A percentile compares a stretch with the other conserved stretches of the same genome.
Evolutionary conservation across 345 rosid genomes (phyloP).

Genomic region (Alliaria petiolata): DNA sequence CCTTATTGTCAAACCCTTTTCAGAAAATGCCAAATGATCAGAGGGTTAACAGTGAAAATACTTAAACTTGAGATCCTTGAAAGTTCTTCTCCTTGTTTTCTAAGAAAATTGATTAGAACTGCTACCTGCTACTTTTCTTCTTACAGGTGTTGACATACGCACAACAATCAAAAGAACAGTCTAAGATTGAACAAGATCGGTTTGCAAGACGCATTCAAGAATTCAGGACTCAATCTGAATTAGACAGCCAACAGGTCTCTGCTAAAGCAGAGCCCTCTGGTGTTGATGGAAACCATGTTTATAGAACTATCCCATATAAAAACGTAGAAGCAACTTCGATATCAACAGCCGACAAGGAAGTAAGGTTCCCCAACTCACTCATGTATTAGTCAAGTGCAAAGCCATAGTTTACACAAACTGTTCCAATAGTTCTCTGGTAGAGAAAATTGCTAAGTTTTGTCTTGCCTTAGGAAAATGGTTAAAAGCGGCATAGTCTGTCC

Average conservation of each 20-base stretch:
- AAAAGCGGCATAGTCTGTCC: not conserved
- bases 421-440: not conserved
- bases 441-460: not conserved
- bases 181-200: constrained; percentile 68
- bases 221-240: constrained; percentile 78
- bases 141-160: constrained; percentile 73
- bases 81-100: not conserved
- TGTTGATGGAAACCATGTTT: constrained; percentile 40
- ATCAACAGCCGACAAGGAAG: constrained; percentile 61
- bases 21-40: too few relatives aligned
- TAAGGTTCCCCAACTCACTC: constrained; percentile 29
- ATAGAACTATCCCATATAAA: constrained; percentile 44
- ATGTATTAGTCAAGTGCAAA: not conserved
- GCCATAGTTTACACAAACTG: not conserved
- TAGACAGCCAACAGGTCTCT: constrained; percentile 50
- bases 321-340: constrained; percentile 48
- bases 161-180: constrained; percentile 80
- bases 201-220: constrained; percentile 89
- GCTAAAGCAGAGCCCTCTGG: constrained; percentile 39
- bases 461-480: not conserved
- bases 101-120: not conserved
- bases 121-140: not conserved
- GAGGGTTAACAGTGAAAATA: not conserved
- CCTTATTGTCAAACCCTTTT: not conserved
- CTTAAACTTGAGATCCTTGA: not conserved